These are phyloP conservation scores for Zopfia rhizophila DNA, from an alignment of 2,329 filamentous ascomycete species.

Conservation along the genomic window DNA sequence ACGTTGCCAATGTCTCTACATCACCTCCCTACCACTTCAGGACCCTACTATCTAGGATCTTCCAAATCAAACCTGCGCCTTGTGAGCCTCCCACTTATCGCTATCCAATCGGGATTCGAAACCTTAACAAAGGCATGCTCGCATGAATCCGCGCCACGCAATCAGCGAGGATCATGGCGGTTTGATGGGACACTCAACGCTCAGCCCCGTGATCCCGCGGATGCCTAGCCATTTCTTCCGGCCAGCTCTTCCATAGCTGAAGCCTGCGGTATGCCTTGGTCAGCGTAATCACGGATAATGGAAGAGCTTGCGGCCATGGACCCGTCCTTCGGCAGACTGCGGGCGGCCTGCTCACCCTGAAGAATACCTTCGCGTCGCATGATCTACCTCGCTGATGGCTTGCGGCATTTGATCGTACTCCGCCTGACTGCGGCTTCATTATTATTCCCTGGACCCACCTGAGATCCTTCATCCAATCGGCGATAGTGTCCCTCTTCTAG, in stretches of 20 bases:
- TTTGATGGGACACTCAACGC: conserved; percentile 9
- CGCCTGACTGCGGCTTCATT: conserved; percentile 7
- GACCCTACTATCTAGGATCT: conserved; percentile 7
- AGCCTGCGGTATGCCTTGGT: conserved; percentile 8
- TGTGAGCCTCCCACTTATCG: too few relatives aligned
- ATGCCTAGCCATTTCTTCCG: conserved; percentile 11
- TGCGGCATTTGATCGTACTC: conserved; percentile 3
- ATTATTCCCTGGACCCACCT: conserved; percentile 10
- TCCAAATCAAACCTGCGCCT: too few relatives aligned
- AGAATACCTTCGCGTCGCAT: conserved; percentile 3
- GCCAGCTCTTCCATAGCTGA: conserved; percentile 7
- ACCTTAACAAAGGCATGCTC: conserved; percentile 7
- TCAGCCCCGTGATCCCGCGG: conserved; percentile 8
- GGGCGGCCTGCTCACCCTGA: not conserved
- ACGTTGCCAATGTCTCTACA: conserved; percentile 4
- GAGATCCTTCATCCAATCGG: conserved; percentile 11
- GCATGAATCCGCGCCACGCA: conserved; percentile 9
- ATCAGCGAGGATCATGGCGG: conserved; percentile 8
- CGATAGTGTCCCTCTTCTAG: conserved; percentile 11
- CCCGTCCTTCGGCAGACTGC: conserved; percentile 5
- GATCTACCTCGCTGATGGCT: conserved; percentile 1
- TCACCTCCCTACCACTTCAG: conserved; percentile 2
- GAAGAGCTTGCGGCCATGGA: conserved; percentile 2
- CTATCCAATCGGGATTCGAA: conserved; percentile 8
- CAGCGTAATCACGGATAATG: conserved; percentile 8